These are phyloP conservation scores for Helicostylum pulchrum DNA, from an alignment of 192 early-diverging fungal genomes.

Conservation along the genomic window DNA sequence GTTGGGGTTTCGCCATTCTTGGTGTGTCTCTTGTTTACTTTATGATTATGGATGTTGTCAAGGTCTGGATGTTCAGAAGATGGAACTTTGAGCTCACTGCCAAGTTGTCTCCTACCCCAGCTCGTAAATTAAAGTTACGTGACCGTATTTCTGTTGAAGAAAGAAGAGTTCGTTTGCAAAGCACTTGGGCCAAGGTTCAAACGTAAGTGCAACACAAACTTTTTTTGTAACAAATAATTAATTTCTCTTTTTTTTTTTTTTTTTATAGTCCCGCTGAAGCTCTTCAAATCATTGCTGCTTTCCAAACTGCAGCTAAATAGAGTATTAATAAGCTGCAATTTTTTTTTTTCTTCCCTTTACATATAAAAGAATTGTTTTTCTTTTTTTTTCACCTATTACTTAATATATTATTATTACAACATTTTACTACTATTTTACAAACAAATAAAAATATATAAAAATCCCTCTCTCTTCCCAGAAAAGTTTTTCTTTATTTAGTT, in stretches of 20 bases:
- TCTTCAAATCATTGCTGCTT: conserved; percentile 23
- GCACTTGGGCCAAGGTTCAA: neutral
- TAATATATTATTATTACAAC: no score
- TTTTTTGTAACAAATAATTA: conserved; percentile 4
- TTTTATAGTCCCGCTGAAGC: conserved; percentile 23
- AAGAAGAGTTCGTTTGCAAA: conserved; percentile 1
- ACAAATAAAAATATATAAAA: neutral
- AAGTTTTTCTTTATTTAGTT: no score
- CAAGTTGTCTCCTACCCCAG: conserved; percentile 62
- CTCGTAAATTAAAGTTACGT: conserved; percentile 53
- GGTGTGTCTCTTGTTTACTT: conserved; percentile 68
- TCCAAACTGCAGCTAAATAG: conserved; percentile 15
- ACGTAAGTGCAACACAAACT: conserved; percentile 6
- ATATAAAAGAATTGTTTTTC: no score
- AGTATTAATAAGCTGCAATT: neutral
- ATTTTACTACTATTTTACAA: neutral
- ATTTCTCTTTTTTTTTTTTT: neutral
- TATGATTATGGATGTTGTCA: conserved; percentile 77
- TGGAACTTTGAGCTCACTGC: conserved; percentile 87
- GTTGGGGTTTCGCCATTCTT: conserved; percentile 66
- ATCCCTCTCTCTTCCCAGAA: no score
- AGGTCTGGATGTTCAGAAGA: conserved; percentile 67
- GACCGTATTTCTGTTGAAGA: conserved; percentile 37
- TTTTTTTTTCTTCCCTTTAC: neutral
- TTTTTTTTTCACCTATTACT: no score